Evolutionary conservation across 2,329 filamentous ascomycete genomes (phyloP).

Genomic region (Rhynchosporium secalis): DNA sequence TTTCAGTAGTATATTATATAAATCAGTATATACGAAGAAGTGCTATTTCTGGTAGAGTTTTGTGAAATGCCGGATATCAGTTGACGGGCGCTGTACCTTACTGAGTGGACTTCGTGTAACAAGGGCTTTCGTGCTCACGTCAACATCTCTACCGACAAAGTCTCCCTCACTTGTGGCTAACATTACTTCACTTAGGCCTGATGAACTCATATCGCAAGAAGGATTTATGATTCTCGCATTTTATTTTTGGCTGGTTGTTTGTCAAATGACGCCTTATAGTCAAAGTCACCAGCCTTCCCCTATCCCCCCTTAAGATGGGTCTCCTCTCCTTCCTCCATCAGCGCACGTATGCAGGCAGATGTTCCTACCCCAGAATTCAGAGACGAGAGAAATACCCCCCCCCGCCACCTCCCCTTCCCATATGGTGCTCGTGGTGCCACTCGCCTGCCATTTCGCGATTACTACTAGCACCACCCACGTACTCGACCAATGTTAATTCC

Average conservation of each 20-base stretch:
- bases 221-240: constrained; percentile 4
- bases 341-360: not conserved
- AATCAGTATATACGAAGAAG: too few relatives aligned
- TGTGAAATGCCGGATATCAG: too few relatives aligned
- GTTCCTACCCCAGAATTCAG: not conserved
- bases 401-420: not conserved
- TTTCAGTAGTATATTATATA: too few relatives aligned
- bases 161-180: too few relatives aligned
- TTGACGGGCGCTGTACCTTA: too few relatives aligned
- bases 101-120: too few relatives aligned
- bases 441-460: not conserved
- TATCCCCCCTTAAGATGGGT: not conserved
- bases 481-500: constrained; percentile 30
- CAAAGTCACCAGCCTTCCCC: not conserved
- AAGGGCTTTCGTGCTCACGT: not conserved
- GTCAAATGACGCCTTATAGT: not conserved
- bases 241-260: not conserved
- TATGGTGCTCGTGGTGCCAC: not conserved
- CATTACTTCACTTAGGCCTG: not conserved
- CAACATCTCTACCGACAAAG: not conserved
- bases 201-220: not conserved
- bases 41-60: too few relatives aligned
- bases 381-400: not conserved
- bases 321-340: not conserved
- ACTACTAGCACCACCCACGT: constrained; percentile 22